Evolutionary conservation across 306 rosid genomes (phyloP).

Genomic region (Astragalus membranaceus): DNA sequence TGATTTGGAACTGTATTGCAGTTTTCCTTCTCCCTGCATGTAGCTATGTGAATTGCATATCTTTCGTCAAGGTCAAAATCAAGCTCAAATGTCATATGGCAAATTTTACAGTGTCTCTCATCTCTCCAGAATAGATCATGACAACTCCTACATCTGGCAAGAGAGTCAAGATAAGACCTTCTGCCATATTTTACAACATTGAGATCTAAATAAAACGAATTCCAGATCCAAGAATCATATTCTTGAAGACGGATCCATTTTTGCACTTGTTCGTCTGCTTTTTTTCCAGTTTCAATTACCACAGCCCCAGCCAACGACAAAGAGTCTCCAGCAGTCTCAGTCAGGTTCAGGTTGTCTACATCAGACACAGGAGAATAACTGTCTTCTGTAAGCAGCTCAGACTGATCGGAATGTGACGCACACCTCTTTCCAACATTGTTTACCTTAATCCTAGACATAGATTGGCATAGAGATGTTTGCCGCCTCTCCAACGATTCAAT

Average conservation of each 20-base stretch:
- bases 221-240: slow-evolving; percentile 94
- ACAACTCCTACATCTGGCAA: slow-evolving; percentile 83
- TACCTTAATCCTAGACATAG: slow-evolving; percentile 46
- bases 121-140: slow-evolving; percentile 94
- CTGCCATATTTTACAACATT: slow-evolving; percentile 77
- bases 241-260: slow-evolving; percentile 76
- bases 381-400: slow-evolving; percentile 61
- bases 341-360: slow-evolving; percentile 63
- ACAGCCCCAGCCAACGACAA: slow-evolving; percentile 47
- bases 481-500: slow-evolving; percentile 78
- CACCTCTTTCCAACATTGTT: slow-evolving; percentile 27
- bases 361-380: slow-evolving; percentile 82
- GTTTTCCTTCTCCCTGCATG: slow-evolving; percentile 66
- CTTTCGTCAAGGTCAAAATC: slow-evolving; percentile 92
- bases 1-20: slow-evolving; percentile 42
- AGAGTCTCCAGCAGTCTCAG: slow-evolving; percentile 32
- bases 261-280: slow-evolving; percentile 55
- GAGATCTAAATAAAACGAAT: slow-evolving; percentile 65
- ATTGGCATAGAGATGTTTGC: slow-evolving; percentile 45
- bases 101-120: slow-evolving; percentile 90
- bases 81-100: slow-evolving; percentile 94
- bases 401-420: slow-evolving; percentile 43
- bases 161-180: slow-evolving; percentile 85
- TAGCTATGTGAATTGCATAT: slow-evolving; percentile 79
- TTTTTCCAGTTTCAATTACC: slow-evolving; percentile 62